Conservation (phyloP, 176 grass and related monocot genomes). For the Rhynchospora breviuscula region DNA sequence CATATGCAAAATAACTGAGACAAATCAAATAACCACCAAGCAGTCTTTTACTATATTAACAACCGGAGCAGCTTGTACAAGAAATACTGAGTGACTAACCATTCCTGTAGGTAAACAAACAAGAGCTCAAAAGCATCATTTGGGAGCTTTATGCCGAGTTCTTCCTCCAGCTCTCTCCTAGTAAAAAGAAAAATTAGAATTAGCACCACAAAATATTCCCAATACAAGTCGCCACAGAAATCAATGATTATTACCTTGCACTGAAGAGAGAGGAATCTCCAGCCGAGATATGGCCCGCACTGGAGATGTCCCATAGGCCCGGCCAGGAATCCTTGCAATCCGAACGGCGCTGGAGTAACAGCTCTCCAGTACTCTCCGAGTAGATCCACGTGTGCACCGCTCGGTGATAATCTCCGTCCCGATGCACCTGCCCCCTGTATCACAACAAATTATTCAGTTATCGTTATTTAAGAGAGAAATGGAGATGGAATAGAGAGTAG, state of each 20-base stretch:
- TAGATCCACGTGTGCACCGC: constrained; percentile 93
- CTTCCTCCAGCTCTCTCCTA: constrained; percentile 93
- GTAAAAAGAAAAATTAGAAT: constrained; percentile 5
- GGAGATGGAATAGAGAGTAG: not conserved
- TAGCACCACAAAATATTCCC: constrained; percentile 7
- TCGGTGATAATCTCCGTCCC: constrained; percentile 74
- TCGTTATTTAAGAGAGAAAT: constrained; percentile 16
- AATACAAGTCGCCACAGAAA: not conserved
- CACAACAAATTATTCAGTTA: not conserved
- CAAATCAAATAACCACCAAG: too few relatives aligned
- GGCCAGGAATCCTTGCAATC: constrained; percentile 98
- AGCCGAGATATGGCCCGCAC: constrained; percentile 72
- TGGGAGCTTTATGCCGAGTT: constrained; percentile 85
- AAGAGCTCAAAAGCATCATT: constrained; percentile 79
- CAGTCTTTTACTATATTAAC: not conserved
- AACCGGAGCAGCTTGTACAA: not conserved
- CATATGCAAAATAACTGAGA: not conserved
- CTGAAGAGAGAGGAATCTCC: constrained; percentile 84
- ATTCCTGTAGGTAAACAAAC: constrained; percentile 69
- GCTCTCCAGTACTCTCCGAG: constrained; percentile 73
- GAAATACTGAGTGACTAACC: constrained; percentile 41
- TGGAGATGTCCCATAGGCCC: constrained; percentile 84
- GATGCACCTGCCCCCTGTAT: constrained; percentile 62
- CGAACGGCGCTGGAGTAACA: constrained; percentile 72
- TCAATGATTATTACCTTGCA: constrained; percentile 42